phyloP scores from a whole-genome alignment of 2,329 filamentous ascomycete genomes.

The Colletotrichum musicola region DNA sequence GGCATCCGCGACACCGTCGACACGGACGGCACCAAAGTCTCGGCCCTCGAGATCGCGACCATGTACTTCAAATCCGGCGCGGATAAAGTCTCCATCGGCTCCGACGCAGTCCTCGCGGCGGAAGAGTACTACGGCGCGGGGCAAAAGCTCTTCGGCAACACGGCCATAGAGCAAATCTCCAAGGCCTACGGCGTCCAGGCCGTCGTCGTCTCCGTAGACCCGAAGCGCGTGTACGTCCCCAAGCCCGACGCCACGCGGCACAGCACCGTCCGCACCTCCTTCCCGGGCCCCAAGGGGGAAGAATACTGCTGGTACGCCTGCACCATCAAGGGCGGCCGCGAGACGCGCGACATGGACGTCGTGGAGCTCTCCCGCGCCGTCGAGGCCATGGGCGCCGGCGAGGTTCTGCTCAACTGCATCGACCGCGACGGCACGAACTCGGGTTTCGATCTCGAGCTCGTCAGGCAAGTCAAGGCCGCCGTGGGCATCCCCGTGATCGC shows the following conservation, averaged over 20 bases:
- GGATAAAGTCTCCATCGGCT: constrained; percentile 97
- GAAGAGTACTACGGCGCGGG: constrained; percentile 87
- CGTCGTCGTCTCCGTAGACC: constrained; percentile 95
- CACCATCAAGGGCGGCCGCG: constrained; percentile 94
- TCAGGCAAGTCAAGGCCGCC: constrained; percentile 87
- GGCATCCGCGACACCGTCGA: constrained; percentile 95
- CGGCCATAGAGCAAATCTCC: constrained; percentile 96
- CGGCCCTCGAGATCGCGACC: constrained; percentile 91
- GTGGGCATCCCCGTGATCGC: constrained; percentile 95
- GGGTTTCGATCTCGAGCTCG: constrained; percentile 94
- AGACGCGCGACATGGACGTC: constrained; percentile 94
- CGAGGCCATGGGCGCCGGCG: constrained; percentile 94
- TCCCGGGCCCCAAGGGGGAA: constrained; percentile 81
- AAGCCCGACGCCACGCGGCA: constrained; percentile 79
- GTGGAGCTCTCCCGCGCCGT: constrained; percentile 89
- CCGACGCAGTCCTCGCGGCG: constrained; percentile 91
- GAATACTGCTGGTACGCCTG: constrained; percentile 95
- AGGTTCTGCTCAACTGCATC: constrained; percentile 97
- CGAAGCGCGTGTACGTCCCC: constrained; percentile 88
- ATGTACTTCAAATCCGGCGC: constrained; percentile 98
- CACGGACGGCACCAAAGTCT: constrained; percentile 86
- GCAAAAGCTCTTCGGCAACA: constrained; percentile 79
- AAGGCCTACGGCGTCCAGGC: constrained; percentile 95
- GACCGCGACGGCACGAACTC: constrained; percentile 95
- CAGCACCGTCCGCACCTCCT: constrained; percentile 76